Evolutionary conservation across 306 rosid genomes (phyloP), one percentile per base, ranked within the genome.

Genomic region (Senna siamea): DNA sequence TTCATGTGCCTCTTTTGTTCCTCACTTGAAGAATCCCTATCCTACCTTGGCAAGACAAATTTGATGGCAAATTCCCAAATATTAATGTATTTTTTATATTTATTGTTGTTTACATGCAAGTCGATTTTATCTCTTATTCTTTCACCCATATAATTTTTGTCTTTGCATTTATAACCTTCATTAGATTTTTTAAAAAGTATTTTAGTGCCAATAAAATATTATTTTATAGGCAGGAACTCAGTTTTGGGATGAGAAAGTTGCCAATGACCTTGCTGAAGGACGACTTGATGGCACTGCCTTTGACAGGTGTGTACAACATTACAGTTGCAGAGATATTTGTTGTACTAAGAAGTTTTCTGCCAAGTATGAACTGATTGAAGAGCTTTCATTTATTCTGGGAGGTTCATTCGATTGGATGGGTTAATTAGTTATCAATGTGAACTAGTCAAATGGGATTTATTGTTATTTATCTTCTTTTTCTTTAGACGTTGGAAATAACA

Each of bases 241-340:
- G 66, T 94, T 94, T 89, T 94, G 98, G 98, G 97, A 94, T 51
- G 97, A 91, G 83, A 89, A 91, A 85, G 83, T 94, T 90, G 93
- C 97, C 71, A 85, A 76, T 54, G 93, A 84, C 72, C 95, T 92
- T 59, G 92, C 93, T 41, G 76, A 88, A 79, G 97, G 98, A 67
- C 84, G 88, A 75, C 89, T 94, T 55, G 92, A 92, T 82, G 96
- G 98, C 66, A 74, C 84, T 52, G 73, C 95, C 68, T 94, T 94
- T 89, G 98, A 91, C 69, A 89, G 98, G 98, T 94, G 80, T 69
- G 82, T 79, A 59, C 48, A 58, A 62, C 77, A 46, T 56, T 65
- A 50, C 65, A 26, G 46, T 52, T 44, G 43, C 7, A 17, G 55
- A 13, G 50, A 64, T 70, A 14, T 50, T 55, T 47, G 32, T 64